phyloP scores from a whole-genome alignment of 495 filamentous ascomycete genomes.

The Daldinia decipiens region DNA sequence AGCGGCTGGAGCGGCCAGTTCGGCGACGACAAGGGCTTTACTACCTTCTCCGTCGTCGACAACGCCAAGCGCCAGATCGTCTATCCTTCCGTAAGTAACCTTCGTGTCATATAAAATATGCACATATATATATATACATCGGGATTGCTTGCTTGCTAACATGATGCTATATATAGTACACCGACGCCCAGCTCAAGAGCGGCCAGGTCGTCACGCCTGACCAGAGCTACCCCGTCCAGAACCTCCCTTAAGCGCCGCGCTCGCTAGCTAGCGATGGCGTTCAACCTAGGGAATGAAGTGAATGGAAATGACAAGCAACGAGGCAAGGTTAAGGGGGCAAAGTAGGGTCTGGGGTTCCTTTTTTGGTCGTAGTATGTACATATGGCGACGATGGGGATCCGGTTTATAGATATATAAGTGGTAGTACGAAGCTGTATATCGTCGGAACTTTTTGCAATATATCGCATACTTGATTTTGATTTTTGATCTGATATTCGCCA shows the following conservation, averaged over 20 bases:
- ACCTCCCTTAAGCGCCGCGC: slow-evolving; percentile 35
- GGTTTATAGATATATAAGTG: background rate
- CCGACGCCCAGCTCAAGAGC: slow-evolving; percentile 54
- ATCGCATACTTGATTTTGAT: background rate
- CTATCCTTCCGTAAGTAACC: slow-evolving; percentile 52
- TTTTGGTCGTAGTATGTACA: background rate
- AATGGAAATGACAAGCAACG: background rate
- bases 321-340: background rate
- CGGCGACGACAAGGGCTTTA: slow-evolving; percentile 63
- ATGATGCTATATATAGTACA: slow-evolving; percentile 18
- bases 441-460: background rate
- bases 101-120: no score
- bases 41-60: slow-evolving; percentile 62
- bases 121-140: no score
- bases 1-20: slow-evolving; percentile 68
- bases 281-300: background rate
- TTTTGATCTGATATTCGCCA: background rate
- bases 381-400: background rate
- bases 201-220: slow-evolving; percentile 62
- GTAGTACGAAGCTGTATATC: background rate
- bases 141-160: background rate
- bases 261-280: background rate
- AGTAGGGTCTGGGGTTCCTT: background rate
- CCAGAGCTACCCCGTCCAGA: slow-evolving; percentile 63
- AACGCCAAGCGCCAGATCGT: slow-evolving; percentile 52